phyloP scores from a whole-genome alignment of 2,329 filamentous ascomycete species.

The Gyromitra esculenta region DNA sequence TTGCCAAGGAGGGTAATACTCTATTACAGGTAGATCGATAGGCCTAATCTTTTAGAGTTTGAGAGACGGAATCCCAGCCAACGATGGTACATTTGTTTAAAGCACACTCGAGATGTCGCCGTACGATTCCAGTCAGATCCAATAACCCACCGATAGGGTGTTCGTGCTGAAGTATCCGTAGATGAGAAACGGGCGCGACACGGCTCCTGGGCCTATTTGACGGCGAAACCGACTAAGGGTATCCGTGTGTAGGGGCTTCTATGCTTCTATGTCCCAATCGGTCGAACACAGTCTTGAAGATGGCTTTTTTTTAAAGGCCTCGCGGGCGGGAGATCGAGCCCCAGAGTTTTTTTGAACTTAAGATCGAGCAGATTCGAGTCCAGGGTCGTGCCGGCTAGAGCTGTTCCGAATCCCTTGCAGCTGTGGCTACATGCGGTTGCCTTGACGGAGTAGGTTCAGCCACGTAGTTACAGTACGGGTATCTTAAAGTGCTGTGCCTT shows the following conservation, averaged over 20 bases:
- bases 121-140: background rate
- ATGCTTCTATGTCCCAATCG: background rate
- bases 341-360: conserved; percentile 2
- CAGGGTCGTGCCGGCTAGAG: background rate
- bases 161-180: background rate
- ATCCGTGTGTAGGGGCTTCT: background rate
- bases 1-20: background rate
- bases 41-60: background rate
- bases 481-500: background rate
- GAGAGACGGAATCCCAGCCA: background rate
- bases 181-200: background rate
- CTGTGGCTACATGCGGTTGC: conserved; percentile 5
- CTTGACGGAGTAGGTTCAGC: background rate
- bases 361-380: conserved; percentile 5
- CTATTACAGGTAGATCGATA: background rate
- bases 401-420: conserved; percentile 7
- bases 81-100: background rate
- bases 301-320: background rate
- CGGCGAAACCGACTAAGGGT: background rate
- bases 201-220: background rate
- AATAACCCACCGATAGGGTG: background rate
- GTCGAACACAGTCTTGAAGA: background rate
- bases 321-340: background rate
- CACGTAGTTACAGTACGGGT: background rate
- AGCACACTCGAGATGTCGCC: background rate